phyloP scores from a whole-genome alignment of 345 rosid species.

The Carallia brachiata region DNA sequence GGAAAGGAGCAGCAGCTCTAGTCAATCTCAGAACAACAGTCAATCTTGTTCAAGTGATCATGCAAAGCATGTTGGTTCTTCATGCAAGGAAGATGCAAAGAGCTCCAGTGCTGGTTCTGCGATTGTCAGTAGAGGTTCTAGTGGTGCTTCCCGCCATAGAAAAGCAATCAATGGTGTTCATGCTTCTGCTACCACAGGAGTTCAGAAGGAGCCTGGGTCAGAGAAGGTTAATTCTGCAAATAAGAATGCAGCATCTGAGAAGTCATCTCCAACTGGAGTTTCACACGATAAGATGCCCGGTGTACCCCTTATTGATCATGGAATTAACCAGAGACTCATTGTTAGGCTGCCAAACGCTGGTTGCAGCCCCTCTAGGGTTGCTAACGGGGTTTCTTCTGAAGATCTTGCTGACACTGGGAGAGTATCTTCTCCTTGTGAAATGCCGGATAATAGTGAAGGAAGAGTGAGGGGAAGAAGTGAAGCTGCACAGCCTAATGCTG shows the following conservation, averaged over 20 bases:
- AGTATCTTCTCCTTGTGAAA: constrained; percentile 59
- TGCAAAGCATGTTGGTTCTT: constrained; percentile 49
- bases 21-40: constrained; percentile 79
- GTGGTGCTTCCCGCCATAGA: constrained; percentile 51
- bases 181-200: constrained; percentile 34
- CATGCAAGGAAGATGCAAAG: constrained; percentile 63
- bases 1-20: constrained; percentile 78
- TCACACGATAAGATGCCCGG: constrained; percentile 54
- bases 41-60: constrained; percentile 71
- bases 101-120: constrained; percentile 58
- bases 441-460: constrained; percentile 52
- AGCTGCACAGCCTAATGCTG: no score
- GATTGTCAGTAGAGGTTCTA: constrained; percentile 37
- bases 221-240: constrained; percentile 50
- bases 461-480: no score
- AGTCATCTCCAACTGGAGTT: constrained; percentile 43
- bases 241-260: constrained; percentile 52
- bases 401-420: constrained; percentile 52
- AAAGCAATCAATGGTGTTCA: constrained; percentile 57
- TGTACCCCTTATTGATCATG: constrained; percentile 43
- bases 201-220: constrained; percentile 49
- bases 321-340: constrained; percentile 58
- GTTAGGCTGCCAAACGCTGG: constrained; percentile 75
- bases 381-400: constrained; percentile 67
- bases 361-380: constrained; percentile 68